Evolutionary conservation across 768 basidiomycete genomes (phyloP).

Genomic region (Xerocomellus amylosporus): DNA sequence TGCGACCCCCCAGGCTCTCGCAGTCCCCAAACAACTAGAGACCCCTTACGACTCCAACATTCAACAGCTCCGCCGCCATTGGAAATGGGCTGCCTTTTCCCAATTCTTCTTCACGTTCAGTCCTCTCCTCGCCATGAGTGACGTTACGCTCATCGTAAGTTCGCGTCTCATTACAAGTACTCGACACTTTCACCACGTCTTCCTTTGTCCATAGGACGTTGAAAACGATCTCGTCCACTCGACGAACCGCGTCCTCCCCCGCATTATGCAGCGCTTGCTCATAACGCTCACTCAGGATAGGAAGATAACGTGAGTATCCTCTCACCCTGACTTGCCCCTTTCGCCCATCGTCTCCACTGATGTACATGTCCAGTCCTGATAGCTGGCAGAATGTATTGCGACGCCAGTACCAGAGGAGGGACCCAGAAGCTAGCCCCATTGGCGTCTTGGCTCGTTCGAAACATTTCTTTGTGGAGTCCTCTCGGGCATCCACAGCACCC

Average conservation of each 20-base stretch:
- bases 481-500: slow-evolving; percentile 30
- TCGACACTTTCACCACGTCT: slow-evolving; percentile 2
- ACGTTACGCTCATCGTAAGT: slow-evolving; percentile 65
- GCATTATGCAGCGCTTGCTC: slow-evolving; percentile 72
- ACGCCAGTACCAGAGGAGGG: slow-evolving; percentile 72
- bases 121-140: slow-evolving; percentile 65
- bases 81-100: slow-evolving; percentile 91
- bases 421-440: slow-evolving; percentile 69
- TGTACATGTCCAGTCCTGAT: slow-evolving; percentile 47
- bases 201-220: slow-evolving; percentile 53
- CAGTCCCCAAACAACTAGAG: slow-evolving; percentile 27
- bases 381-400: slow-evolving; percentile 79
- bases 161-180: not conserved
- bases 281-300: slow-evolving; percentile 76
- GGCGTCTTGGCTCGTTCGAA: slow-evolving; percentile 45
- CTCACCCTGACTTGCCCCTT: slow-evolving; percentile 19
- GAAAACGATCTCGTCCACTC: slow-evolving; percentile 71
- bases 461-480: slow-evolving; percentile 22
- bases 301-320: slow-evolving; percentile 62
- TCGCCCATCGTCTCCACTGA: slow-evolving; percentile 14
- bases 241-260: slow-evolving; percentile 59
- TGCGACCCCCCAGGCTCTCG: slow-evolving; percentile 29
- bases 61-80: slow-evolving; percentile 64
- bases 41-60: slow-evolving; percentile 40
- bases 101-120: slow-evolving; percentile 89